Conservation (phyloP, 2,329 filamentous ascomycete genomes). For the Sclerotinia trifoliorum region DNA sequence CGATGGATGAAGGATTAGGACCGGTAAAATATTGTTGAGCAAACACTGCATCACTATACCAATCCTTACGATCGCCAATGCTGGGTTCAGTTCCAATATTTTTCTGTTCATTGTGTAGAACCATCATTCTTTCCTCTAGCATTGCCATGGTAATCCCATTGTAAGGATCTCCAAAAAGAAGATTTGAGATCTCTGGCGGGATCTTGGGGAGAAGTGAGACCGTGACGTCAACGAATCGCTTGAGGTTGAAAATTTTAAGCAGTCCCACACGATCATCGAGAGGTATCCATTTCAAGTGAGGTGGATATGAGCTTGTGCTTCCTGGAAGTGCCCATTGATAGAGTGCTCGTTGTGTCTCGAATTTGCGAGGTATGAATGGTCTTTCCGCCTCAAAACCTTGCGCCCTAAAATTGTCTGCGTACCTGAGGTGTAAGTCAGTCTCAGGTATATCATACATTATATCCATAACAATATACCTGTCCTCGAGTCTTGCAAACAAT, state of each 20-base stretch:
- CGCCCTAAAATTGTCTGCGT: not conserved
- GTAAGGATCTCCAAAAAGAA: conserved; percentile 21
- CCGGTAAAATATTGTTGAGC: conserved; percentile 45
- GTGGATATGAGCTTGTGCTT: conserved; percentile 31
- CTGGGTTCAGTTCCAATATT: conserved; percentile 20
- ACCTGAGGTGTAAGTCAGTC: not conserved
- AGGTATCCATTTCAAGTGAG: conserved; percentile 37
- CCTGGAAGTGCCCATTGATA: conserved; percentile 23
- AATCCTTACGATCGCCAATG: conserved; percentile 30
- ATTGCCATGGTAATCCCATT: conserved; percentile 23
- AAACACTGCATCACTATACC: conserved; percentile 42
- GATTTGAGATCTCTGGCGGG: conserved; percentile 25
- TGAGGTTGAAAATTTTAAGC: conserved; percentile 36
- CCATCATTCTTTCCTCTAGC: conserved; percentile 20
- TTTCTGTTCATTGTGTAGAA: not conserved
- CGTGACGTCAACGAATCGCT: conserved; percentile 31
- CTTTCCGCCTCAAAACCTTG: conserved; percentile 14
- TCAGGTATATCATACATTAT: not conserved
- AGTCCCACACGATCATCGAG: conserved; percentile 30
- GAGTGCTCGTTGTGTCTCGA: conserved; percentile 19
- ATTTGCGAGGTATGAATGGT: conserved; percentile 12
- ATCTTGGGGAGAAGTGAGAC: conserved; percentile 33
- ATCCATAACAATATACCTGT: not conserved
- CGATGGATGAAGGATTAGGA: conserved; percentile 38
- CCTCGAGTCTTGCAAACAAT: conserved; percentile 12